Evolutionary conservation across 1,139 yeast genomes (phyloP).

Genomic region (Yamadazyma trypodendri): DNA sequence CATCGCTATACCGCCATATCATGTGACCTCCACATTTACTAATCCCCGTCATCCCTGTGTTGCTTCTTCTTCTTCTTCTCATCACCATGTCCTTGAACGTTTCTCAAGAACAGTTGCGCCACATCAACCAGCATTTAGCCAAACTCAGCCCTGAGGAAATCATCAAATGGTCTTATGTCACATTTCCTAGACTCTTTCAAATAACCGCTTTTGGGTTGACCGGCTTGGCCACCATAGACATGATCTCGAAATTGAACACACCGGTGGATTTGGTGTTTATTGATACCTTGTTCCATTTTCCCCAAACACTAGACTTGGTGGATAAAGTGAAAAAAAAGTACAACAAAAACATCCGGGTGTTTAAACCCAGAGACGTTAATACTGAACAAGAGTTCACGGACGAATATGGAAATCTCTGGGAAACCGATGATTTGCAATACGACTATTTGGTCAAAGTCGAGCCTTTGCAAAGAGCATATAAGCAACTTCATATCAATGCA

Average conservation of each 20-base stretch:
- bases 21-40: conserved; percentile 6
- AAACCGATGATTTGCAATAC: conserved; percentile 72
- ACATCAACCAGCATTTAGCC: conserved; percentile 61
- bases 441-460: conserved; percentile 91
- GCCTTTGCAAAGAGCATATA: conserved; percentile 85
- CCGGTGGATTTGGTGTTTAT: conserved; percentile 78
- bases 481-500: conserved; percentile 67
- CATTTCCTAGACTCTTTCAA: conserved; percentile 81
- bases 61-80: not conserved
- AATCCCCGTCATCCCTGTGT: too few species aligned
- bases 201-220: conserved; percentile 95
- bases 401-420: conserved; percentile 84
- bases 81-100: conserved; percentile 9
- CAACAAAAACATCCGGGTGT: conserved; percentile 55
- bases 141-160: conserved; percentile 66
- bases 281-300: conserved; percentile 91
- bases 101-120: conserved; percentile 47
- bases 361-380: conserved; percentile 57
- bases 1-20: conserved; percentile 8
- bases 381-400: conserved; percentile 64
- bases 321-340: conserved; percentile 57
- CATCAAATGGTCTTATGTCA: conserved; percentile 74
- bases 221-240: conserved; percentile 85
- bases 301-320: conserved; percentile 83
- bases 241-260: conserved; percentile 60